These are phyloP conservation scores for Alternaria metachromatica DNA, from an alignment of 2,329 filamentous ascomycete species.

Conservation along the genomic window DNA sequence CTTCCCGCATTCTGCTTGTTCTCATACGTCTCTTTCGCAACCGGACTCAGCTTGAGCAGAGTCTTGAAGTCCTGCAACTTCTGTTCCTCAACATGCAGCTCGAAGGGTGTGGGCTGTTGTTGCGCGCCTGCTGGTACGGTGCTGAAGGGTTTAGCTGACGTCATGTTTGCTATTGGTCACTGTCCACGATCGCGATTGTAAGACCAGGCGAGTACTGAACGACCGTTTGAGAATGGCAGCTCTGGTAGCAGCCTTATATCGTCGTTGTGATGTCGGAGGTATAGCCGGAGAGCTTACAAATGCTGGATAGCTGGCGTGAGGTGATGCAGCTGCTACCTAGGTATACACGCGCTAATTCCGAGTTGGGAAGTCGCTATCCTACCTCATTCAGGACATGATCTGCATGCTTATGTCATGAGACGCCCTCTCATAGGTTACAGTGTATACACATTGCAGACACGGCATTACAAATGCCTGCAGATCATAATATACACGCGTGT, in stretches of 20 bases:
- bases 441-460: background rate
- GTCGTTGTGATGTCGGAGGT: background rate
- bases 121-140: conserved; percentile 19
- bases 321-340: background rate
- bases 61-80: conserved; percentile 41
- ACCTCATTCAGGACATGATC: conserved; percentile 1
- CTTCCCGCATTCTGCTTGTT: conserved; percentile 35
- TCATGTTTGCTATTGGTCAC: conserved; percentile 11
- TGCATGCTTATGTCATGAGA: background rate
- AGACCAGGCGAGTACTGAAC: too few species aligned
- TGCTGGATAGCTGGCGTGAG: background rate
- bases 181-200: background rate
- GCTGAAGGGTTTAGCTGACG: conserved; percentile 24
- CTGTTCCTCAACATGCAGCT: conserved; percentile 34
- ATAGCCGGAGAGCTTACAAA: conserved; percentile 7
- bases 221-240: background rate
- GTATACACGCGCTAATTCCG: background rate
- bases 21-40: conserved; percentile 42
- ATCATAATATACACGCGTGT: background rate
- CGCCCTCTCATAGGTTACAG: background rate
- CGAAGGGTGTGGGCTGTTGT: conserved; percentile 30
- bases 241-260: background rate
- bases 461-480: background rate
- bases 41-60: conserved; percentile 34
- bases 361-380: background rate